A percentile compares a stretch with the other conserved stretches of the same genome.
These are phyloP conservation scores for Penicillium malachiteum DNA, from an alignment of 495 filamentous ascomycete species.

Conservation along the genomic window DNA sequence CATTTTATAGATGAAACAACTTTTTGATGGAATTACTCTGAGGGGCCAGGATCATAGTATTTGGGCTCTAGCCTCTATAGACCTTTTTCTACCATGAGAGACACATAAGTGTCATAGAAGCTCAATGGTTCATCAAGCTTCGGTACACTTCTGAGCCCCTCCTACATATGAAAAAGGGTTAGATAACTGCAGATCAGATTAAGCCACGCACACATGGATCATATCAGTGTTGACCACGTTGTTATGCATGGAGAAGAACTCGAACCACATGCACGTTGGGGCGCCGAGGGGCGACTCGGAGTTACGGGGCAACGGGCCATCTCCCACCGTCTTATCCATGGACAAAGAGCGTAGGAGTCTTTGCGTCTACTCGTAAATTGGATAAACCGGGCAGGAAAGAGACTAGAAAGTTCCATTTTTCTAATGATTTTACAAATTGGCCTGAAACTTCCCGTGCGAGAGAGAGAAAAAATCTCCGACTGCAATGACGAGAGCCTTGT, in stretches of 20 bases:
- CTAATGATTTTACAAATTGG: too few relatives aligned
- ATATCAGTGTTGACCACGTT: constrained; percentile 9
- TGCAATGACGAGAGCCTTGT: neutral
- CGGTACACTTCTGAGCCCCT: neutral
- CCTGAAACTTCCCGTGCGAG: neutral
- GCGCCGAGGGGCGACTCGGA: neutral
- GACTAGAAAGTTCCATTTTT: too few relatives aligned
- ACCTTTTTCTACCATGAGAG: too few relatives aligned
- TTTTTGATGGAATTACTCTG: too few relatives aligned
- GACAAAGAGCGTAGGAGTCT: too few relatives aligned
- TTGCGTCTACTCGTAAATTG: too few relatives aligned
- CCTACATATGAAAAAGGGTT: neutral
- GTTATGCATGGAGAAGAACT: constrained; percentile 1
- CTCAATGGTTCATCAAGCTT: neutral
- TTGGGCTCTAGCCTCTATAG: too few relatives aligned
- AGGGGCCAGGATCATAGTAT: too few relatives aligned
- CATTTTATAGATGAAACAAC: too few relatives aligned
- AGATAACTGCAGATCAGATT: constrained; percentile 6
- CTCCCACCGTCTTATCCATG: too few relatives aligned
- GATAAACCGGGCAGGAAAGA: too few relatives aligned
- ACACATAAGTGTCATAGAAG: too few relatives aligned
- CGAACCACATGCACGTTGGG: constrained; percentile 2
- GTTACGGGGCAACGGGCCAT: neutral
- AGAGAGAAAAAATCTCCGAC: neutral
- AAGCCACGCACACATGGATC: constrained; percentile 1